Conservation (phyloP, 208 protist species). For the Trypanosoma cruzi region DNA sequence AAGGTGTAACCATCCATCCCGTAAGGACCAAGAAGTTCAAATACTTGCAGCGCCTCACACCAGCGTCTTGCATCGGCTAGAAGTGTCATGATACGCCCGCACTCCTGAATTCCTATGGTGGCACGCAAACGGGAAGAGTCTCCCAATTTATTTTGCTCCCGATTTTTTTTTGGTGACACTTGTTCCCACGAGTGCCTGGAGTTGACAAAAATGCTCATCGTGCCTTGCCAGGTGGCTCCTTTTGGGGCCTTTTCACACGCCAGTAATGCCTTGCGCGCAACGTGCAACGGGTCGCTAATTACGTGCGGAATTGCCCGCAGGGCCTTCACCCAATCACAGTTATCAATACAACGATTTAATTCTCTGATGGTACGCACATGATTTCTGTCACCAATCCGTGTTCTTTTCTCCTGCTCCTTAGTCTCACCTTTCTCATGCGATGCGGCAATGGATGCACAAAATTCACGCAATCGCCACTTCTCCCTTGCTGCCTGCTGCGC, state of each 20-base stretch:
- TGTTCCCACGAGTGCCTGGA: slow-evolving; percentile 16
- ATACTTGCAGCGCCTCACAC: slow-evolving; percentile 49
- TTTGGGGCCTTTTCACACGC: slow-evolving; percentile 32
- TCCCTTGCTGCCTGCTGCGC: slow-evolving; percentile 7
- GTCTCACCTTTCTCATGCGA: not conserved
- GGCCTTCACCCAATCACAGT: slow-evolving; percentile 54
- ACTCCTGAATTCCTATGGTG: slow-evolving; percentile 31
- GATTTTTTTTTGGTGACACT: not conserved
- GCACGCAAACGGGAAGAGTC: not conserved
- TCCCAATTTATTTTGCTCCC: not conserved
- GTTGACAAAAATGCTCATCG: slow-evolving; percentile 24
- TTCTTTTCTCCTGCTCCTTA: not conserved
- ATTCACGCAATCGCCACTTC: slow-evolving; percentile 6
- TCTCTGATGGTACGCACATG: slow-evolving; percentile 10
- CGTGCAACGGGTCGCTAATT: slow-evolving; percentile 33
- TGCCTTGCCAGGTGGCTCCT: slow-evolving; percentile 27
- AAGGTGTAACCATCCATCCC: slow-evolving; percentile 63
- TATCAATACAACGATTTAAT: slow-evolving; percentile 46
- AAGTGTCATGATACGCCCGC: slow-evolving; percentile 52
- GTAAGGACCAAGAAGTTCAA: slow-evolving; percentile 24
- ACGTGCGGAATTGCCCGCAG: slow-evolving; percentile 32
- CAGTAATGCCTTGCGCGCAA: slow-evolving; percentile 42
- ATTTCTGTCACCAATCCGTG: not conserved
- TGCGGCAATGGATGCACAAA: slow-evolving; percentile 15
- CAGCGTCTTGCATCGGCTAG: slow-evolving; percentile 55